Evolutionary conservation across 768 basidiomycete species (phyloP).

Genomic region (Kwoniella mangroviensis): DNA sequence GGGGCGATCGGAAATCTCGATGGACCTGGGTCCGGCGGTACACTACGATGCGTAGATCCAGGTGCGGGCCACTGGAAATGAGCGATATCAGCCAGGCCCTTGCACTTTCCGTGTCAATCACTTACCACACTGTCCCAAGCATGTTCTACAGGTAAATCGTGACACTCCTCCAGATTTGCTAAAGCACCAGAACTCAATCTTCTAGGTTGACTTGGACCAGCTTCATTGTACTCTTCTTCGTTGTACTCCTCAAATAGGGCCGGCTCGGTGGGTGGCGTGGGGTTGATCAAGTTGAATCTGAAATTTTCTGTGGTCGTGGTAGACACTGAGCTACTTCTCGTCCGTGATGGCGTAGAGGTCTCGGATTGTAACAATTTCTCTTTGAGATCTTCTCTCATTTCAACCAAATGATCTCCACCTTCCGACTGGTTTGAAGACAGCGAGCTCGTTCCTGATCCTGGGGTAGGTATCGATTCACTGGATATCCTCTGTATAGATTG

Average conservation of each 20-base stretch:
- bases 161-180: constrained; percentile 10
- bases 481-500: constrained; percentile 30
- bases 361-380: constrained; percentile 32
- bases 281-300: constrained; percentile 29
- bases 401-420: constrained; percentile 40
- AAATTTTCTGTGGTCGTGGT: constrained; percentile 13
- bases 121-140: constrained; percentile 53
- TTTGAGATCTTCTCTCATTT: constrained; percentile 43
- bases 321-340: constrained; percentile 14
- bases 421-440: constrained; percentile 30
- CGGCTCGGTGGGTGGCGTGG: constrained; percentile 43
- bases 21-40: constrained; percentile 24
- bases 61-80: constrained; percentile 42
- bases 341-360: constrained; percentile 17
- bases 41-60: constrained; percentile 17
- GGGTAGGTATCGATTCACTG: constrained; percentile 31
- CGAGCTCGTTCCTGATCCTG: constrained; percentile 25
- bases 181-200: constrained; percentile 17
- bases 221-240: constrained; percentile 11
- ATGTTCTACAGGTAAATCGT: constrained; percentile 27
- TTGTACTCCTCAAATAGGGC: constrained; percentile 6
- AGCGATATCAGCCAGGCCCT: constrained; percentile 5
- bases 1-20: constrained; percentile 39
- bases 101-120: not conserved
- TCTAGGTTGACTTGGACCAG: constrained; percentile 20